Conservation (phyloP, 139 green algal species). For the Chlamydomonas incerta region DNA sequence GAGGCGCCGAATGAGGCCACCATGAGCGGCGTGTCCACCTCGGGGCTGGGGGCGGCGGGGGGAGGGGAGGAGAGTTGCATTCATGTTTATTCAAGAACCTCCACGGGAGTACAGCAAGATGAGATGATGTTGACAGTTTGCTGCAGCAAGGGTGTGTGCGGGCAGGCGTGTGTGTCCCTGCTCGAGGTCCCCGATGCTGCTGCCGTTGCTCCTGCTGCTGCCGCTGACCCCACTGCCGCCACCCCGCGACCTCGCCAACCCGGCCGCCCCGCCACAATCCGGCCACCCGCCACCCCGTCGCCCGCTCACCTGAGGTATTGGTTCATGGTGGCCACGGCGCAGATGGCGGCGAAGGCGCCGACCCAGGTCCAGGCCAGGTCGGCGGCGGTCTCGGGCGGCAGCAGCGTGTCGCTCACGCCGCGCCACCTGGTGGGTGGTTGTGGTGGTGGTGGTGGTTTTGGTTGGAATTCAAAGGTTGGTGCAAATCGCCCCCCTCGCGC, state of each 20-base stretch:
- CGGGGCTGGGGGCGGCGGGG: neutral
- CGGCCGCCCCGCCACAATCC: too few species aligned
- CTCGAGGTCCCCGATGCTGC: too few species aligned
- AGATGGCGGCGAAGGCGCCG: slow-evolving; percentile 58
- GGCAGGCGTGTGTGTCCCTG: too few species aligned
- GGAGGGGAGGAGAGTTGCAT: neutral
- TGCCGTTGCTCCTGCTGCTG: too few species aligned
- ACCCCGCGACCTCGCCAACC: too few species aligned
- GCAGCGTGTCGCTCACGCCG: slow-evolving; percentile 27
- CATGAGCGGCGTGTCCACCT: slow-evolving; percentile 47
- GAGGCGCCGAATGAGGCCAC: slow-evolving; percentile 58
- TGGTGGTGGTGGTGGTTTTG: neutral
- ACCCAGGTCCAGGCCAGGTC: slow-evolving; percentile 50
- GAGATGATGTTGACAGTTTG: too few species aligned
- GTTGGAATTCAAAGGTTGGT: slow-evolving; percentile 16
- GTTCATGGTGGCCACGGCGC: slow-evolving; percentile 30
- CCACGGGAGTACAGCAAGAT: too few species aligned
- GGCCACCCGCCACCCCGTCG: too few species aligned
- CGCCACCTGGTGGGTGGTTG: slow-evolving; percentile 12
- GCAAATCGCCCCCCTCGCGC: neutral
- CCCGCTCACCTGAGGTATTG: slow-evolving; percentile 30
- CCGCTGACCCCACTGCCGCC: too few species aligned
- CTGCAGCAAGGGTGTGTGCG: too few species aligned
- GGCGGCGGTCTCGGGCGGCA: neutral
- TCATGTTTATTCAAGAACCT: too few species aligned